Base-by-base conservation (phyloP, 129 eudicot species). In the Scalesia atractyloides region DNA sequence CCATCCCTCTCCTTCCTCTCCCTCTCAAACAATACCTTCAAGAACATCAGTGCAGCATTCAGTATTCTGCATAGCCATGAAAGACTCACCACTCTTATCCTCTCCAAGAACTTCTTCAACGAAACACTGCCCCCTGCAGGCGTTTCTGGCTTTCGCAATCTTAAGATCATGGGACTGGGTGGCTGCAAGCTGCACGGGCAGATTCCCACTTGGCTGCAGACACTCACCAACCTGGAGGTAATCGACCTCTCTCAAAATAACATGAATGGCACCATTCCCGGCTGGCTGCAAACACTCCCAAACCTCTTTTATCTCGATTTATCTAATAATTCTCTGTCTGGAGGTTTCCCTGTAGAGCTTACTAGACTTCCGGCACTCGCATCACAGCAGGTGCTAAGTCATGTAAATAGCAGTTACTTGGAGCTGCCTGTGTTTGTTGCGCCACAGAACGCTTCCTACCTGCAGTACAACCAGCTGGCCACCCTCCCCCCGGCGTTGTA, bases 71-170 rank as follows among this genome's bases (percentile, higher is more conserved):
- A 37, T 9, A 26, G 7, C 17, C 65, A 59, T 13, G 3, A 26
- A 13, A 59, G 12, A 1, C 65, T 59, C 19, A 26, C 65, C 65
- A 59, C 65, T 26, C 41, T 59, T 4, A 59, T 59, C 65, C 65
- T 59, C 18, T 59, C 65, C 65, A 59, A 59, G 41, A 59, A 59
- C 14, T 59, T 59, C 65, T 59, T 59, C 65, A 59, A 59, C 6
- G 65, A 59, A 59, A 24, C 43, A 0, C 43, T 59, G 2, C 65
- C 65, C 17, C 9, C 39, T 14, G 17, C 41, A 4, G 65, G 41
- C 14, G 17, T 59, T 26, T 24, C 65, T 0, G 65, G 65, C 17
- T 59, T 59, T 13, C 41, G 0, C 9, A 6, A 59, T 59, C 41
- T 59, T 13, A 59, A 59, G 43, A 59, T 59, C 18, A 26, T 59